A percentile compares a stretch with the other conserved stretches of the same genome.
phyloP scores from a whole-genome alignment of 768 basidiomycete species.

The Neoboletus subvelutipes region DNA sequence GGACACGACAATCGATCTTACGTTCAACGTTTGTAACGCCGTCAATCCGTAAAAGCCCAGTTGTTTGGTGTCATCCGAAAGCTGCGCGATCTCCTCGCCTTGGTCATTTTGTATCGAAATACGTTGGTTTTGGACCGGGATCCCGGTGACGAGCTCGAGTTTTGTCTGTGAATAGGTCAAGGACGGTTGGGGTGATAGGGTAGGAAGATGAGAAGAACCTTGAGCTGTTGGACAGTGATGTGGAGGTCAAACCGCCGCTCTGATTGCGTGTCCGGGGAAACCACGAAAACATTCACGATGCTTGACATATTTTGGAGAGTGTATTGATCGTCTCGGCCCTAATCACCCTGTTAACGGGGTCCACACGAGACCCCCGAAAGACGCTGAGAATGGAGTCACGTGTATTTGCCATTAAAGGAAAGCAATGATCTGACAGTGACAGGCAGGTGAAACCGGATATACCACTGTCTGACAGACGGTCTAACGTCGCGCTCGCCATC shows the following conservation, averaged over 20 bases:
- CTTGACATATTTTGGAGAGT: constrained; percentile 35
- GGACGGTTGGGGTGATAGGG: too few species aligned
- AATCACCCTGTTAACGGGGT: not conserved
- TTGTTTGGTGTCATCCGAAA: constrained; percentile 65
- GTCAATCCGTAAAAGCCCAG: constrained; percentile 74
- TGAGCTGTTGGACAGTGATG: constrained; percentile 74
- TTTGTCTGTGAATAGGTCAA: constrained; percentile 45
- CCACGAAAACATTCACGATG: constrained; percentile 69
- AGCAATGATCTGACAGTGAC: not conserved
- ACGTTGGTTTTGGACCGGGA: constrained; percentile 69
- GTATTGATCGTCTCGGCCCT: not conserved
- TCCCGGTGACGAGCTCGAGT: constrained; percentile 90
- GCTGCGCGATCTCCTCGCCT: constrained; percentile 45
- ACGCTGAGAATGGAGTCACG: constrained; percentile 1
- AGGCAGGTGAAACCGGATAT: constrained; percentile 2
- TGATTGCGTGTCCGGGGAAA: constrained; percentile 86
- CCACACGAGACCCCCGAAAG: not conserved
- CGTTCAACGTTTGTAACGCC: constrained; percentile 82
- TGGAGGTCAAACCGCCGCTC: constrained; percentile 83
- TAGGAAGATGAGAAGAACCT: constrained; percentile 47
- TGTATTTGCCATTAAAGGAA: not conserved
- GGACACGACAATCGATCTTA: constrained; percentile 33
- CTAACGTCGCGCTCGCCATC: not conserved
- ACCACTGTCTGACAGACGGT: not conserved
- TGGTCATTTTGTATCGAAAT: constrained; percentile 65